Base-by-base conservation (phyloP, 202 grass and related monocot genomes). In the Schoenoplectus tabernaemontani region DNA sequence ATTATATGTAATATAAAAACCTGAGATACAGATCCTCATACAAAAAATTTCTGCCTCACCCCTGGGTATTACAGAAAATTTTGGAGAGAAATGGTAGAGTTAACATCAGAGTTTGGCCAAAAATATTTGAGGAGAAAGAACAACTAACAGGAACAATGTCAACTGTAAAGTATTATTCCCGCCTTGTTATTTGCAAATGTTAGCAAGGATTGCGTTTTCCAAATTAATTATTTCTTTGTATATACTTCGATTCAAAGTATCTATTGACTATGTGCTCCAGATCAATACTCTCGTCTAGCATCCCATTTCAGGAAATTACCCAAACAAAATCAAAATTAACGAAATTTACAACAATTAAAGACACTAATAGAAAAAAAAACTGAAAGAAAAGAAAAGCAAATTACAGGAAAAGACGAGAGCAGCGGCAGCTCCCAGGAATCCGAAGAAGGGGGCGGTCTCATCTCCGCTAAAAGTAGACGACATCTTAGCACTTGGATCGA, bases 381-480 rank as follows among this genome's bases (percentile, higher is more conserved):
- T 3, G 1, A 9, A 22, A 67, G 34, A 48, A 15, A 32, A 15
- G 20, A 13, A 44, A 19, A 6, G 59, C 5, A 28, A 79, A 64
- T 47, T 80, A 80, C 88, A 87, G 12, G 88, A 90, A 79, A 90
- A 90, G 53, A 90, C 78, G 16, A 90, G 84, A 9, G 88, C 88
- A 59, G 88, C 82, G 10, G 88, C 88, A 2, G 88, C 88, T 32
- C 88, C 84, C 13, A 90, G 82, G 70, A 90, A 90, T 16, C 88
- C 88, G 32, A 90, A 90, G 88, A 90, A 90, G 54, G 88, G 88
- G 36, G 88, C 88, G 38, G 88, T 90, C 71, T 87, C 84, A 59
- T 90, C 88, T 74, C 88, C 88, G 69, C 88, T 90, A 84, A 90
- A 90, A 38, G 78, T 64, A 12, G 83, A 61, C 23, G 87, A 81